Base-by-base conservation (phyloP, 129 eudicot species). In the Saposhnikovia divaricata region DNA sequence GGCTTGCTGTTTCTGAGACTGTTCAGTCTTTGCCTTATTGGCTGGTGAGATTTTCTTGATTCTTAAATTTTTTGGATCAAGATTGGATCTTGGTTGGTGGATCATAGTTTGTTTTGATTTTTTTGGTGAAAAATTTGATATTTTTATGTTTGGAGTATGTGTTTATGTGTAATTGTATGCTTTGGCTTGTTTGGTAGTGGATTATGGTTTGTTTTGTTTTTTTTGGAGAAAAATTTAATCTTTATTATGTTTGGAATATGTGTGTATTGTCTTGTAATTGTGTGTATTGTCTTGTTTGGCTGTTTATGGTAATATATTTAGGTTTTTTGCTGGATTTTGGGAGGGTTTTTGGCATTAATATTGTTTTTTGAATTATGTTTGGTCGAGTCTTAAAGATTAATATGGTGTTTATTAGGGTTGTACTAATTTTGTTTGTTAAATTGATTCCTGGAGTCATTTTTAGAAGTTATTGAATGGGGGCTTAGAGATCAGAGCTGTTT, bases 1-100 rank as follows among this genome's bases (percentile, higher is more conserved):
- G 93, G 92, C 92, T 89, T 80, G 86, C 86, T 45, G 80, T 89
- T 34, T 84, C 82, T 47, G 72, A 80, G 2, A 89, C 89, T 44
- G 86, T 89, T 59, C 61, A 57, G 1, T 57, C 76, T 47, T 74
- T 86, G 79, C 89, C 92, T 70, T 86, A 80, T 72, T 89, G 92
- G 92, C 79, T 89, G 92, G 92, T 89, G 34, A 27, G n/a, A 65
- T 4, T 8, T 69, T 15, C 11, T 23, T 75, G 46, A 5, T 16
- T 10, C 68, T 19, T 66, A 1, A 47, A 0, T 25, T 5, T 15
- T 74, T 69, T 40, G 6, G 48, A 44, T 74, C 53, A 74, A 43
- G 53, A 23, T 43, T 43, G 77, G 77, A 44, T 74, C 57, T 74
- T 74, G 18, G 23, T 10, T 73, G 3, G 25, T 73, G 51, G 21